Evolutionary conservation across 345 rosid species (phyloP).

Genomic region (Eucalyptus decipiens): DNA sequence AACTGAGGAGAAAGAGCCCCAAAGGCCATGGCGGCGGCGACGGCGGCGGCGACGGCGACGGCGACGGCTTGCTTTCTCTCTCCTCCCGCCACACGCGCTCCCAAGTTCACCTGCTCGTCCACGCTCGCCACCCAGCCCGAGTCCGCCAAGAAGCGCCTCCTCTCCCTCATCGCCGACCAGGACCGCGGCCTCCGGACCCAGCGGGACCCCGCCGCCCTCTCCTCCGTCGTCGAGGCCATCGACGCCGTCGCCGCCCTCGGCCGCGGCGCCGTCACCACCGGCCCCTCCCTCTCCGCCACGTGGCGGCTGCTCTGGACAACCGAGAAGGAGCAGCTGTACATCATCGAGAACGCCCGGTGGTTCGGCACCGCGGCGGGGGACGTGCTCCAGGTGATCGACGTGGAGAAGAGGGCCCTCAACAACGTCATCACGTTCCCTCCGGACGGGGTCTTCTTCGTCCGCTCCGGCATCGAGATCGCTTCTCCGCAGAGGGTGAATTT

Average conservation of each 20-base stretch:
- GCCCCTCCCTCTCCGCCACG: slow-evolving; percentile 51
- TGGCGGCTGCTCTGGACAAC: slow-evolving; percentile 94
- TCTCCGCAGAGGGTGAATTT: slow-evolving; percentile 77
- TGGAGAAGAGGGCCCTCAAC: slow-evolving; percentile 35
- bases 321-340: slow-evolving; percentile 92
- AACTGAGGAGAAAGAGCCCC: background rate
- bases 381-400: slow-evolving; percentile 87
- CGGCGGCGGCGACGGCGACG: background rate
- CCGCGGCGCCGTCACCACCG: slow-evolving; percentile 44
- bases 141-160: slow-evolving; percentile 38
- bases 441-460: slow-evolving; percentile 80
- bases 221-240: slow-evolving; percentile 54
- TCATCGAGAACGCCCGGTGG: slow-evolving; percentile 68
- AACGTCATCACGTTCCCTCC: slow-evolving; percentile 94
- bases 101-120: background rate
- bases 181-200: slow-evolving; percentile 79
- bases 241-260: slow-evolving; percentile 54
- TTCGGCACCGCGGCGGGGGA: slow-evolving; percentile 74
- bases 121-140: background rate
- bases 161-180: slow-evolving; percentile 65
- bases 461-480: slow-evolving; percentile 58
- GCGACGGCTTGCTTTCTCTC: background rate
- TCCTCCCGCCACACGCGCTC: background rate
- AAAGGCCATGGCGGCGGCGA: background rate
- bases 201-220: slow-evolving; percentile 37